Evolutionary conservation across 768 basidiomycete genomes (phyloP).

Genomic region (Leccinellum rugosiceps): DNA sequence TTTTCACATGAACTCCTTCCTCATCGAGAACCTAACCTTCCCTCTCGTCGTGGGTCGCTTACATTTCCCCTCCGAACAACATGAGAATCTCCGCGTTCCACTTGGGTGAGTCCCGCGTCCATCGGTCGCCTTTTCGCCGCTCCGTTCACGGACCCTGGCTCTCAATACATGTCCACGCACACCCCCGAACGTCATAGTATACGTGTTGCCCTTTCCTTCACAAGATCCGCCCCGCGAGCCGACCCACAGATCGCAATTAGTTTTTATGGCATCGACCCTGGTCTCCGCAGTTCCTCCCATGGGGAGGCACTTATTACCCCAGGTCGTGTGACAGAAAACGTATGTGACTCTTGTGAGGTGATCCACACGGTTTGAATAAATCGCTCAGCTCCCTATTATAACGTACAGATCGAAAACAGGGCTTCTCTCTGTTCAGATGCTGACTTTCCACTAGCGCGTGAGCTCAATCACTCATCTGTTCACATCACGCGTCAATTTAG

Average conservation of each 20-base stretch:
- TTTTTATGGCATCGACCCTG: constrained; percentile 4
- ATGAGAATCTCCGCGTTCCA: constrained; percentile 17
- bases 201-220: constrained; percentile 17
- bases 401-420: constrained; percentile 3
- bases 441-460: background rate
- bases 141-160: constrained; percentile 9
- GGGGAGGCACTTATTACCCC: constrained; percentile 29
- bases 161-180: background rate
- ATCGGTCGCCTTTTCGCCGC: constrained; percentile 15
- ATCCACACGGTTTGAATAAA: background rate
- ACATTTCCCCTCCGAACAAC: constrained; percentile 2
- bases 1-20: constrained; percentile 13
- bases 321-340: constrained; percentile 25
- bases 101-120: constrained; percentile 7
- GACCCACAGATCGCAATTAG: constrained; percentile 13
- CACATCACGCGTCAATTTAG: constrained; percentile 6
- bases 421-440: constrained; percentile 8
- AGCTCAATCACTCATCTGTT: background rate
- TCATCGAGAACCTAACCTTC: constrained; percentile 15
- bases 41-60: constrained; percentile 1
- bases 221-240: constrained; percentile 24
- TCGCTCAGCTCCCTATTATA: background rate
- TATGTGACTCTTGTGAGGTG: constrained; percentile 7
- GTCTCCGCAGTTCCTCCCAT: constrained; percentile 23
- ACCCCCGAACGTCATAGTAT: constrained; percentile 16